A percentile compares a stretch with the other conserved stretches of the same genome.
Conservation (phyloP, 805 yeast species). For the Blastobotrys mokoenaii region DNA sequence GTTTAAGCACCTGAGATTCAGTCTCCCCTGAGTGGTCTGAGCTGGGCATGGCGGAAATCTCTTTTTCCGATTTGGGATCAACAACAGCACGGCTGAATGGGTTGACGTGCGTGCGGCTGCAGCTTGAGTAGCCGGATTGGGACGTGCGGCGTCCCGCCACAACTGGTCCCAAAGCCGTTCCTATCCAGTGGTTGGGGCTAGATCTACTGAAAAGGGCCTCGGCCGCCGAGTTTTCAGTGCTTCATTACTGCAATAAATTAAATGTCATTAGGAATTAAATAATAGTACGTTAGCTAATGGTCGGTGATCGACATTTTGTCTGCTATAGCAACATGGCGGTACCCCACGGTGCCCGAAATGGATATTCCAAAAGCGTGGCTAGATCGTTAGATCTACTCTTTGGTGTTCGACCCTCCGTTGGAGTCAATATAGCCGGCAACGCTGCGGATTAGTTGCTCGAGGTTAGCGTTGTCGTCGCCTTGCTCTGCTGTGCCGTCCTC, state of each 20-base stretch:
- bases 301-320: background rate
- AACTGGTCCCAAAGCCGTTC: too few relatives aligned
- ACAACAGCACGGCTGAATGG: too few relatives aligned
- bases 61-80: too few relatives aligned
- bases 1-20: too few relatives aligned
- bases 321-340: background rate
- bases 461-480: constrained; percentile 14
- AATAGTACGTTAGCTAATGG: background rate
- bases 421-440: constrained; percentile 24
- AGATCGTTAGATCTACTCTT: background rate
- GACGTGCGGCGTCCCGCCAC: too few relatives aligned
- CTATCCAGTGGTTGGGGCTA: too few relatives aligned
- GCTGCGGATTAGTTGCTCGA: constrained; percentile 22
- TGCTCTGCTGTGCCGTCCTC: constrained; percentile 1
- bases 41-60: too few relatives aligned
- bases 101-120: too few relatives aligned
- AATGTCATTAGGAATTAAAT: background rate
- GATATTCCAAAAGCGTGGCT: background rate
- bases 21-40: too few relatives aligned
- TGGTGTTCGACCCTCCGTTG: background rate
- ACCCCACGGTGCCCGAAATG: background rate
- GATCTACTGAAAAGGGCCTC: too few relatives aligned
- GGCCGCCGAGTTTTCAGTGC: background rate
- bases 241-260: too few relatives aligned
- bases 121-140: too few relatives aligned